These are phyloP conservation scores for Cutaneotrichosporon arboriforme DNA, from an alignment of 1,284 basidiomycete genomes.

Conservation along the genomic window DNA sequence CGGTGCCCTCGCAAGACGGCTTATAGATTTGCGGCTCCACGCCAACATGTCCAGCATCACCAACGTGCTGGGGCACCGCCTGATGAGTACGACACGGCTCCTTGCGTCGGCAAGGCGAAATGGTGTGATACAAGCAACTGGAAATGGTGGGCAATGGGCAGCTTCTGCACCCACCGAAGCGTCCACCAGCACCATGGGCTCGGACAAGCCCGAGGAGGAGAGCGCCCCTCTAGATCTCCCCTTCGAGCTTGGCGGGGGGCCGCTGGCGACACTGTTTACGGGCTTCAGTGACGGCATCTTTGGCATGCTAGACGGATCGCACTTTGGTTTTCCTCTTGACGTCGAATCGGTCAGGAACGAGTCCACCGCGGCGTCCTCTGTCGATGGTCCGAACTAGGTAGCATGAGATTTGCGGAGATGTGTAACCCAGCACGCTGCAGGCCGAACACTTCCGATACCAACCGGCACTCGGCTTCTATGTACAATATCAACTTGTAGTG, in stretches of 20 bases:
- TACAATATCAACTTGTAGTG: too few relatives aligned
- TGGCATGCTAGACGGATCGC: neutral
- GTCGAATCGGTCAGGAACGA: neutral
- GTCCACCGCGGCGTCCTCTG: too few relatives aligned
- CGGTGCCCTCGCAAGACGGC: conserved; percentile 11
- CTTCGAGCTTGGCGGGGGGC: neutral
- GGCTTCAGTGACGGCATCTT: neutral
- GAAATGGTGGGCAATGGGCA: too few relatives aligned
- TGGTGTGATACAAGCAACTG: too few relatives aligned
- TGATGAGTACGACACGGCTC: conserved; percentile 14
- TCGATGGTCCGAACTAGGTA: too few relatives aligned
- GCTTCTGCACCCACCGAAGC: too few relatives aligned
- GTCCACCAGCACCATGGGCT: too few relatives aligned
- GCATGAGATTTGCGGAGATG: too few relatives aligned
- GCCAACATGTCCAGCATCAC: conserved; percentile 17
- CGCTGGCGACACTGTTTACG: neutral
- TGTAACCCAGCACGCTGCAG: too few relatives aligned
- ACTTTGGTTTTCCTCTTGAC: neutral
- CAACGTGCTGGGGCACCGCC: conserved; percentile 13
- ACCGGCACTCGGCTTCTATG: too few relatives aligned
- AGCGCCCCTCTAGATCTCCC: neutral
- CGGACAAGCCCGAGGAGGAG: neutral
- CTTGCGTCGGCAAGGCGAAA: neutral
- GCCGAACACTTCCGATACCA: too few relatives aligned
- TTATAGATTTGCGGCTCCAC: conserved; percentile 16